A percentile compares a stretch with the other conserved stretches of the same genome.
These are phyloP conservation scores for Sambucus nigra DNA, from an alignment of 129 eudicot species.

Conservation along the genomic window DNA sequence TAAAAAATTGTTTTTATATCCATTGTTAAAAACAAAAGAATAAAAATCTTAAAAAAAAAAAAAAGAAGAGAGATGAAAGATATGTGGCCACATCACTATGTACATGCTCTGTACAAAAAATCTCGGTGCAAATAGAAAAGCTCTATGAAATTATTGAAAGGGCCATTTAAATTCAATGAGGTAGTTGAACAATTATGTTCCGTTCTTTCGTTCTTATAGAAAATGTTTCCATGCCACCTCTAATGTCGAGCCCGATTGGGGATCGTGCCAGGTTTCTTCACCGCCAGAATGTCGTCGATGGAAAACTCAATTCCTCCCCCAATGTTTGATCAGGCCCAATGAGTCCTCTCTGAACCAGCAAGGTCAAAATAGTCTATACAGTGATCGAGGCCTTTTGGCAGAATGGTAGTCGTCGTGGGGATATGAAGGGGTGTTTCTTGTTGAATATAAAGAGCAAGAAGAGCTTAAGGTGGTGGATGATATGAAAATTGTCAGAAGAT, in stretches of 20 bases:
- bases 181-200: conserved; percentile 49
- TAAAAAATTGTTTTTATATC: too few species aligned
- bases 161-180: conserved; percentile 58
- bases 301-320: conserved; percentile 28
- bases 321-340: conserved; percentile 25
- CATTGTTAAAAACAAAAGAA: too few species aligned
- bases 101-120: too few species aligned
- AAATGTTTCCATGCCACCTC: conserved; percentile 58
- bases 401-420: conserved; percentile 57
- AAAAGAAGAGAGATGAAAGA: too few species aligned
- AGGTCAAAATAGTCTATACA: conserved; percentile 78
- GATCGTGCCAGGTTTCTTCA: conserved; percentile 37
- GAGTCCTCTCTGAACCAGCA: conserved; percentile 35
- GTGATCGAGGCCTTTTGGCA: conserved; percentile 35
- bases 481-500: conserved; percentile 44
- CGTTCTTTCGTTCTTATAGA: conserved; percentile 58
- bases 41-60: too few species aligned
- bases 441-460: conserved; percentile 25
- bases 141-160: conserved; percentile 57
- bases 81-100: too few species aligned
- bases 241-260: conserved; percentile 61
- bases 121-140: too few species aligned
- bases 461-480: conserved; percentile 41
- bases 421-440: conserved; percentile 33
- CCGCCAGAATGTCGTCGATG: conserved; percentile 35